phyloP scores from a whole-genome alignment of 345 rosid genomes.

The Aethionema arabicum region DNA sequence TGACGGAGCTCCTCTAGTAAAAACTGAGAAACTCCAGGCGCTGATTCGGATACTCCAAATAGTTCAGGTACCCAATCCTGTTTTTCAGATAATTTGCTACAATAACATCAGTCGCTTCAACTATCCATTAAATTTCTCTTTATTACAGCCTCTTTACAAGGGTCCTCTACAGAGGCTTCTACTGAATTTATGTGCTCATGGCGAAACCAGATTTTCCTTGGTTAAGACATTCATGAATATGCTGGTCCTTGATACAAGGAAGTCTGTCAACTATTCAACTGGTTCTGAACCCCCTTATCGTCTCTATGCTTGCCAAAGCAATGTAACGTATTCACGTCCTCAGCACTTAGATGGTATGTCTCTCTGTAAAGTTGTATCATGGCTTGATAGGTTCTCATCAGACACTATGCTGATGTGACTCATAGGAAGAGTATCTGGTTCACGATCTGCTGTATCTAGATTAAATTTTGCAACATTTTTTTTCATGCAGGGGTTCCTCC shows the following conservation, averaged over 20 bases:
- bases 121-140: conserved; percentile 11
- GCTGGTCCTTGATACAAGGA: conserved; percentile 78
- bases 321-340: conserved; percentile 90
- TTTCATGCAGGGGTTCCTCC: conserved; percentile 77
- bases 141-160: conserved; percentile 83
- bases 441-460: not conserved
- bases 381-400: not conserved
- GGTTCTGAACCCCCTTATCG: conserved; percentile 66
- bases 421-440: conserved; percentile 1
- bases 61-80: conserved; percentile 67
- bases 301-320: conserved; percentile 90
- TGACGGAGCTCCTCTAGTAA: conserved; percentile 88
- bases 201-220: conserved; percentile 71
- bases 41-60: conserved; percentile 87
- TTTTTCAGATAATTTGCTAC: conserved; percentile 7
- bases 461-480: not conserved
- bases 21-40: conserved; percentile 72
- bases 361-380: conserved; percentile 1
- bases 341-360: conserved; percentile 77
- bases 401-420: not conserved
- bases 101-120: conserved; percentile 10
- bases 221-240: conserved; percentile 82
- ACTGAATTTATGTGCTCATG: conserved; percentile 86
- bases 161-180: conserved; percentile 92
- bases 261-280: conserved; percentile 44